Evolutionary conservation across 306 rosid species (phyloP), one percentile per base, ranked within the genome.

Genomic region (Corylus heterophylla): DNA sequence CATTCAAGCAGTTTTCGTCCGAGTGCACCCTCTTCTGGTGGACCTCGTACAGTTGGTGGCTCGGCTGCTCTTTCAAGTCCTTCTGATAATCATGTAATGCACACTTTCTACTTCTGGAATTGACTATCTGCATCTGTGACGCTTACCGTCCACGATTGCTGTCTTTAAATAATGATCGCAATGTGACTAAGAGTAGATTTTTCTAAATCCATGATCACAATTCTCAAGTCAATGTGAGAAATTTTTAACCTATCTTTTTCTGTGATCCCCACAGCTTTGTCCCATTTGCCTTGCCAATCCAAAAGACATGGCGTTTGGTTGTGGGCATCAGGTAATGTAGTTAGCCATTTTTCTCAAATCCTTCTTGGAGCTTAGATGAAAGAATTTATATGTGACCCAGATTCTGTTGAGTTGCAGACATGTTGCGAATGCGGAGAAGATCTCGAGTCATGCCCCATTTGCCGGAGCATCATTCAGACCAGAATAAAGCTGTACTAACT

Each of bases 251-350:
- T 45, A 47, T 54, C 51, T n/a, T 81, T 59, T 71, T 81, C 17
- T 71, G 72, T 82, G 25, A 54, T 83, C 66, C 42, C 54, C 71
- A 67, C 89, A 96, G 99, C 64, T 82, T 73, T 96, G 99, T 83
- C 91, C 92, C 82, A 90, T 96, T 86, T 96, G 97, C 87, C 82
- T 89, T 62, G 22, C 79, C 13, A 71, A 89, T 83, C 84, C 92
- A 7, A 93, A 87, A 84, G 82, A 96, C 44, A 88, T 96, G 97
- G 98, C 98, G 17, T 96, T 96, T 72, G 99, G 96, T 64, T 96
- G 99, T 29, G 98, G 98, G 27, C 99, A 96, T 84, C 96, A 91
- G 96, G 99, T 96, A 81, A 80, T 73, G 29, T 31, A 39, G 56
- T 55, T 54, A 50, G 18, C 25, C 49, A 39, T 42, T 86, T 81